These are phyloP conservation scores for Calonectria montana DNA, from an alignment of 2,329 filamentous ascomycete genomes.

Conservation along the genomic window DNA sequence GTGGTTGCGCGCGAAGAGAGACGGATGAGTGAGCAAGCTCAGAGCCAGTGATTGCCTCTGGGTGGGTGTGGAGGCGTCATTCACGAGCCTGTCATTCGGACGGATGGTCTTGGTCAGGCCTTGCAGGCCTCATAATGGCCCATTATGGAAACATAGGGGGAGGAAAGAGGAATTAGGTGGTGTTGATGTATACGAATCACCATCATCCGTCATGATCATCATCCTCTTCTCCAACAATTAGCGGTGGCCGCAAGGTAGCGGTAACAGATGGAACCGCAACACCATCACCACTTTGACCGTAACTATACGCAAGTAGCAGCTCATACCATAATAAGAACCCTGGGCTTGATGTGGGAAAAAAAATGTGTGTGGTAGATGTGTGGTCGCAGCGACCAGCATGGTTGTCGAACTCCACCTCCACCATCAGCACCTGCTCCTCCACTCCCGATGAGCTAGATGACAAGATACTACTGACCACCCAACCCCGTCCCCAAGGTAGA, in stretches of 20 bases:
- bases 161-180: constrained; percentile 19
- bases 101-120: constrained; percentile 37
- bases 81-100: constrained; percentile 26
- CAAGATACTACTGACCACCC: constrained; percentile 11
- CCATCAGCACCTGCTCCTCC: constrained; percentile 21
- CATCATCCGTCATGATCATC: constrained; percentile 3
- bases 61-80: constrained; percentile 42
- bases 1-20: constrained; percentile 8
- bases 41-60: constrained; percentile 30
- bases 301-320: constrained; percentile 8
- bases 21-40: constrained; percentile 22
- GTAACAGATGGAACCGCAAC: constrained; percentile 22
- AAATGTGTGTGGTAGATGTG: constrained; percentile 8
- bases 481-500: constrained; percentile 1
- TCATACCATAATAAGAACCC: constrained; percentile 8
- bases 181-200: constrained; percentile 23
- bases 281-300: constrained; percentile 19
- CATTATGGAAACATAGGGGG: constrained; percentile 30
- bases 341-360: background rate
- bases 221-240: constrained; percentile 20
- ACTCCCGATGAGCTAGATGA: constrained; percentile 26
- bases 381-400: constrained; percentile 18
- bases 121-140: constrained; percentile 40
- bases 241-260: constrained; percentile 21
- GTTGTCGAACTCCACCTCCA: constrained; percentile 14